Base-by-base conservation (phyloP, 495 filamentous ascomycete genomes). In the Neurospora intermedia region DNA sequence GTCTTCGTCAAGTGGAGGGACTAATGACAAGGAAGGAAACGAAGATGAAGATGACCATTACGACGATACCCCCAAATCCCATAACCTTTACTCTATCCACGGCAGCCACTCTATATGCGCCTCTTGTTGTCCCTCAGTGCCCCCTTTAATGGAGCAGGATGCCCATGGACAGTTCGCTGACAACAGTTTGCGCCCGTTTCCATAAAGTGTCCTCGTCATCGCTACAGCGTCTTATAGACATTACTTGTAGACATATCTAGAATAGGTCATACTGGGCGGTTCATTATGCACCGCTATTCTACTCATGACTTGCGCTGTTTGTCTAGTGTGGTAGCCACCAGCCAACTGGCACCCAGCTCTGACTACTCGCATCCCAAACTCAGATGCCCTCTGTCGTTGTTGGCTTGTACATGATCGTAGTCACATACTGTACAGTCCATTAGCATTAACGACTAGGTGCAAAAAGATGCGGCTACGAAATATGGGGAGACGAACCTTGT, bases 331-430 rank as follows among this genome's bases (percentile, higher is more conserved):
- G 15, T 8, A 27, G 48, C 23, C 46, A 54, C 46, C 18, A 59
- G 23, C 48, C 54, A 31, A 31, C 23, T 62, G 23, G 54, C 18
- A 15, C 31, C 54, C 54, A 66, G 15, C 16, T 15, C 27, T 38
- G 54, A 18, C 54, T 66, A 66, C 54, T 66, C 18, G 35, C 2
- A 4, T 16, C 18, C 27, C 27, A 35, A 9, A 66, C 69, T 75
- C 70, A 76, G 42, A 76, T 77, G 20, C 75, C 76, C 48, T 79
- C 78, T 18, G 75, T 54, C 9, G 74, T 77, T 6, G 93, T 96
- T 16, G 95, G 94, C 85, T 97, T 98, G 83, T 98, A 97, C 86
- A 99, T 89, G 76, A 99, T 95, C 0, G 94, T 98, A 11, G 95
- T 99, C 20, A 98, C 93, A 82, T 98, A 98, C 95, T 98, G 78